A percentile compares a stretch with the other conserved stretches of the same genome.
Conservation (phyloP, 75 land plant genomes). For the Pinus taeda region DNA sequence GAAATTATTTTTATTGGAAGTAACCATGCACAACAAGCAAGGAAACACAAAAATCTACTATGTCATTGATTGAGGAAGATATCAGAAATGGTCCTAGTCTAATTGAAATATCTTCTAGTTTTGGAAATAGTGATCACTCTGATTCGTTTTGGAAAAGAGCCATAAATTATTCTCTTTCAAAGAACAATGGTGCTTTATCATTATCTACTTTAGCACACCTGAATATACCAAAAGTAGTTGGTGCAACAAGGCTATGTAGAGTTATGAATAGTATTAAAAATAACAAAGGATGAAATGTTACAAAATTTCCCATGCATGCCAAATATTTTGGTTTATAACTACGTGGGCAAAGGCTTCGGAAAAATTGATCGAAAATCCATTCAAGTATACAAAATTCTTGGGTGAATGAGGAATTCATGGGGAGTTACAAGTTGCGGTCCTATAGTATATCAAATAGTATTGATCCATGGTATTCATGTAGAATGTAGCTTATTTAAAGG, state of each 20-base stretch:
- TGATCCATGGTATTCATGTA: too few species aligned
- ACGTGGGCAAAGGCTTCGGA: too few species aligned
- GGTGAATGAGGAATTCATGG: too few species aligned
- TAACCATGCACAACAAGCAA: neutral
- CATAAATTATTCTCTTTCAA: neutral
- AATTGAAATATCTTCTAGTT: neutral
- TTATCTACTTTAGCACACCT: constrained; percentile 2
- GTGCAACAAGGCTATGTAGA: neutral
- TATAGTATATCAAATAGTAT: too few species aligned
- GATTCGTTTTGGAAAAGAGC: constrained; percentile 3
- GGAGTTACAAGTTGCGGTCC: too few species aligned
- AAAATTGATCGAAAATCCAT: too few species aligned
- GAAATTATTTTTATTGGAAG: too few species aligned
- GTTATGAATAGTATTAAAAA: neutral
- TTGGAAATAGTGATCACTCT: constrained; percentile 1
- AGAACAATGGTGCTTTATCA: constrained; percentile 6
- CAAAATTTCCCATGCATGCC: too few species aligned
- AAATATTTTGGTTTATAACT: too few species aligned
- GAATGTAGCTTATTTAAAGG: too few species aligned
- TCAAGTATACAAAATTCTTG: too few species aligned
- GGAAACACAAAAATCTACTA: neutral
- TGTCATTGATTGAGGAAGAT: neutral
- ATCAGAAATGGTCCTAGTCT: neutral
- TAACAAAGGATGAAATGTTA: neutral
- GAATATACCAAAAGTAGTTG: neutral